phyloP scores from a whole-genome alignment of 768 basidiomycete genomes.

The Ramaria sp. region DNA sequence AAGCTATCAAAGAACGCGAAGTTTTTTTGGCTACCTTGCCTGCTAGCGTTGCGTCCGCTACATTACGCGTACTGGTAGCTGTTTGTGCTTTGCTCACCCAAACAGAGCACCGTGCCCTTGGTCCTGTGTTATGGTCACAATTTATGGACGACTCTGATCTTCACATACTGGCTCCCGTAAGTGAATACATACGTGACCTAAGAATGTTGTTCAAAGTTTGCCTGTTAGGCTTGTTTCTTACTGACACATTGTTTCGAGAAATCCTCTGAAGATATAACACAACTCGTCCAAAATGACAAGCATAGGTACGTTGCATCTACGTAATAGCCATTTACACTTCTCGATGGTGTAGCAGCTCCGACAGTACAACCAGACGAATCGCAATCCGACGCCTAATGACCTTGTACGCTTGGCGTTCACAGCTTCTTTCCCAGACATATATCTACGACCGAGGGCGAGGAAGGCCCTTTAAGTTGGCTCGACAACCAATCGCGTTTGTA shows the following conservation, averaged over 20 bases:
- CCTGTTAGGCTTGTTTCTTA: slow-evolving; percentile 40
- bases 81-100: slow-evolving; percentile 43
- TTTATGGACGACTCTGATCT: slow-evolving; percentile 30
- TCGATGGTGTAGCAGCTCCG: slow-evolving; percentile 29
- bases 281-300: slow-evolving; percentile 43
- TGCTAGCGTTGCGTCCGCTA: background rate
- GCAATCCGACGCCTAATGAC: slow-evolving; percentile 46
- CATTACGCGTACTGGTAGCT: slow-evolving; percentile 47
- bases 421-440: slow-evolving; percentile 52
- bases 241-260: slow-evolving; percentile 68
- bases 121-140: slow-evolving; percentile 47
- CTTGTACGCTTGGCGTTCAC: slow-evolving; percentile 58
- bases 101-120: slow-evolving; percentile 42
- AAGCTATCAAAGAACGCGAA: background rate
- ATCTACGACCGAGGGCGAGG: slow-evolving; percentile 51
- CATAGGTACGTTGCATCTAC: slow-evolving; percentile 32
- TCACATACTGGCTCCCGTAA: slow-evolving; percentile 38
- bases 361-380: slow-evolving; percentile 35
- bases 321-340: background rate
- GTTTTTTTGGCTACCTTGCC: background rate
- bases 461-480: slow-evolving; percentile 56
- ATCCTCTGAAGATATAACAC: slow-evolving; percentile 34
- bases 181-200: slow-evolving; percentile 13
- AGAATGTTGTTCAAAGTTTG: background rate
- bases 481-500: slow-evolving; percentile 63